Base-by-base conservation (phyloP, 2,329 filamentous ascomycete species). In the Cordyceps javanica region DNA sequence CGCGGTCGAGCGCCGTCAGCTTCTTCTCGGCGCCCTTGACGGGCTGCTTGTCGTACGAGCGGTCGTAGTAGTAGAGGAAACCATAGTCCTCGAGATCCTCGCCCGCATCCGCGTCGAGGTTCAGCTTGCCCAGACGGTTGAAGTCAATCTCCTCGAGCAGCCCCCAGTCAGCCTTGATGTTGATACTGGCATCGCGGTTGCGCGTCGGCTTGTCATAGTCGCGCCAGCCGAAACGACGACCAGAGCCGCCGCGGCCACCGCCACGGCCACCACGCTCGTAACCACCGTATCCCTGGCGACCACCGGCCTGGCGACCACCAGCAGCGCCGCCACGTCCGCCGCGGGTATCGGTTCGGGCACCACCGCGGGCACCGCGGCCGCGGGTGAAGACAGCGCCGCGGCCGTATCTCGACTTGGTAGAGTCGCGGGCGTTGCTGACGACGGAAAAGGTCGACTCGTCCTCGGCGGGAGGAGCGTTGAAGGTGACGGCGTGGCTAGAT, bases 121-220 rank as follows among this genome's bases (percentile, higher is more conserved):
- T 99, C 68, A 99, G 83, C 83, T 99, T 99, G 66, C 85, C 82
- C 65, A 99, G 83, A 65, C 94, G 89, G 78, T 91, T 93, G 78
- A 96, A 99, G 75, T 99, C 94, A 72, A 99, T 97, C 82, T 99
- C 94, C 78, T 99, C 94, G 68, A 97, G 80, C 77, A 99, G 83
- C 69, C 86, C 83, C 94, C 94, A 99, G 72, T 97, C 92, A 23
- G 92, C 85, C 77, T 95, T 95, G 75, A 97, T 91, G 77, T 93
- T 93, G 70, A 99, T 90, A 36, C 91, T 96, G 11, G 93, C 89
- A 77, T 99, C 94, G 60, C 94, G 90, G 76, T 96, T 97, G 69
- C 94, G 88, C 73, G 93, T 85, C 60, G 94, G 94, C 86, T 97
- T 97, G 79, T 99, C 94, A 72, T 91, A 96, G 73, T 99, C 94